Base-by-base conservation (phyloP, 495 filamentous ascomycete species). In the Penicillium verhagenii region DNA sequence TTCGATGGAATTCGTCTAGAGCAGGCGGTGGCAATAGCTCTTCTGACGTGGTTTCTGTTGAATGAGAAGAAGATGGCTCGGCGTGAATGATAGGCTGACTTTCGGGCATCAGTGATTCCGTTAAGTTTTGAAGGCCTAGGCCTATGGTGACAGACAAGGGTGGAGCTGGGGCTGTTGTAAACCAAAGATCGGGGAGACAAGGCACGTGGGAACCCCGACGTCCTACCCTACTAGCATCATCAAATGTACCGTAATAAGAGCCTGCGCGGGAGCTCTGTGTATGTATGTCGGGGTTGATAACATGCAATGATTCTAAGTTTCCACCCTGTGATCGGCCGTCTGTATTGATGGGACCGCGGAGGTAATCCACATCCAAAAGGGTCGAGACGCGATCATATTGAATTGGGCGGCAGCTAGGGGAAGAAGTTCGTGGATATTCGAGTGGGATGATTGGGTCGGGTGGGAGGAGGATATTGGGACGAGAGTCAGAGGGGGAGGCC, bases 301-400 rank as follows among this genome's bases (percentile, higher is more conserved):
- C 38, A 20, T 18, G 42, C 11, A 53, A 26, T 23, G 9, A 9
- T 3, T 35, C 40, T n/a, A 33, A 23, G 10, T 40, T 2, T 6
- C 19, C 19, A 16, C 28, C 16, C 21, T 39, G 37, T n/a, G 35
- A 26, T 24, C 10, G 2, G 4, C 18, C 38, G 14, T 45, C 39
- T 10, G 6, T 1, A 18, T 53, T 33, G 38, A 14, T 45, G 14
- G 8, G 45, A 10, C 39, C 50, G 1, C 50, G 39, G 19, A 53
- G 19, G 50, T 44, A 44, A 28, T 53, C 50, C 25, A 45, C 39
- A 26, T 45, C 26, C 38, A 45, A 23, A 4, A 53, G 16, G 4
- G 39, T 13, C 0, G 50, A 53, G 16, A 45, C 28, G n/a, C 13
- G 25, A n/a, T 43, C 29, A 21, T 45, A 53, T 8, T 24, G 26